Evolutionary conservation across 306 rosid genomes (phyloP).

Genomic region (Pterocarpus macrocarpus): DNA sequence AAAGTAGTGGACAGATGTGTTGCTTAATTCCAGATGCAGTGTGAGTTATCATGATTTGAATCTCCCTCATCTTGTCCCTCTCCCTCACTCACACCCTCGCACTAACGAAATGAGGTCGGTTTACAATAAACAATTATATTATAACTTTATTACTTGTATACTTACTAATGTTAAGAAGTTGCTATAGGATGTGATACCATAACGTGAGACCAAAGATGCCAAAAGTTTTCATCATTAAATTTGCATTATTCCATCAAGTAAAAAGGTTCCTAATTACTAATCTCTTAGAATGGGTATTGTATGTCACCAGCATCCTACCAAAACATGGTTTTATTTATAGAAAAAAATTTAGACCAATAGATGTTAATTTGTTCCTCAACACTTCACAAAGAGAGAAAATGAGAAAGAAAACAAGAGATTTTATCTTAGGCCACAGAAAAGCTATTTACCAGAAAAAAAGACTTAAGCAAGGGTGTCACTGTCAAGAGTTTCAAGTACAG

Average conservation of each 20-base stretch:
- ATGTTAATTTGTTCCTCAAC: slow-evolving; percentile 12
- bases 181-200: not conserved
- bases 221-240: not conserved
- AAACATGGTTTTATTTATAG: not conserved
- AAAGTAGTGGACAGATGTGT: not conserved
- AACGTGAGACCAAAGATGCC: not conserved
- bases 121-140: slow-evolving; percentile 4
- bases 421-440: slow-evolving; percentile 15
- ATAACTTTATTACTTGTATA: not conserved
- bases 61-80: not conserved
- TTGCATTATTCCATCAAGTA: slow-evolving; percentile 18
- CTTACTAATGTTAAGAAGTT: not conserved
- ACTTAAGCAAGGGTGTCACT: not conserved
- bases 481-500: slow-evolving; percentile 1
- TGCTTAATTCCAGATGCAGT: not conserved
- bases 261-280: not conserved
- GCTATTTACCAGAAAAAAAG: not conserved
- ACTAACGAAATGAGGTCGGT: no score
- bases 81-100: no score
- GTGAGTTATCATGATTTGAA: slow-evolving; percentile 5
- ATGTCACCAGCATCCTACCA: not conserved
- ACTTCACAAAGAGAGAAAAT: not conserved
- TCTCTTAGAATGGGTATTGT: not conserved
- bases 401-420: not conserved
- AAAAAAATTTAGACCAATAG: not conserved